Evolutionary conservation across 805 yeast genomes (phyloP), one percentile per base, ranked within the genome.

Genomic region (Nakazawaea sp.): DNA sequence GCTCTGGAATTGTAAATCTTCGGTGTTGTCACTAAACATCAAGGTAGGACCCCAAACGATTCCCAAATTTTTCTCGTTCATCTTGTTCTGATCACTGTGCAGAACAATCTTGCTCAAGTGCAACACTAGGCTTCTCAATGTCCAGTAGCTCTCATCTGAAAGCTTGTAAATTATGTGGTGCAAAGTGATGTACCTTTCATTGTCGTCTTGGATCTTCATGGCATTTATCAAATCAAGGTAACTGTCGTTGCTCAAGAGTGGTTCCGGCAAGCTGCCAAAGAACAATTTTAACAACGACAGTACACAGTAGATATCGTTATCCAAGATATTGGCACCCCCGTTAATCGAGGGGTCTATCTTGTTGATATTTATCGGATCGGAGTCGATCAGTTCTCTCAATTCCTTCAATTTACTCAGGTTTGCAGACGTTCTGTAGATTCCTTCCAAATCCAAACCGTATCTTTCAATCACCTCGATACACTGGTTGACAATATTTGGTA

Each of bases 1-100:
- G 31, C 85, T 81, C 58, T 84, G 86, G 46, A 72, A 76, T 38
- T 81, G 80, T 64, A 84, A 75, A 50, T 78, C 96, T 45, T 79
- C 84, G 3, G 77, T 73, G 42, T 77, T 80, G 51, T 73, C 75
- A 48, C 76, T 83, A 33, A 78, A 75, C 55, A 92, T 70, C 36
- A 92, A 61, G 2, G 85, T 84, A 15, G 96, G 95, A 0, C 97
- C 96, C 98, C 98, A 92, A 27, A 90, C 88, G 27, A 86, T 85
- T 32, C 95, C 85, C 49, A 92, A 58, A 42, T 83, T 81, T 51
- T 81, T 80, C 41, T 79, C 68, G 32, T 78, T 78, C 98, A 92
- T 92, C 53, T 92, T 71, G 54, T 88, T 87, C 25, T 59, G 48
- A 16, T 68, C 67, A 50, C 78, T 80, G 39, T 77, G 67, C 20